A percentile compares a stretch with the other conserved stretches of the same genome.
phyloP scores from a whole-genome alignment of 805 yeast species.

The Saccharomycopsis oosterbeekiorum region DNA sequence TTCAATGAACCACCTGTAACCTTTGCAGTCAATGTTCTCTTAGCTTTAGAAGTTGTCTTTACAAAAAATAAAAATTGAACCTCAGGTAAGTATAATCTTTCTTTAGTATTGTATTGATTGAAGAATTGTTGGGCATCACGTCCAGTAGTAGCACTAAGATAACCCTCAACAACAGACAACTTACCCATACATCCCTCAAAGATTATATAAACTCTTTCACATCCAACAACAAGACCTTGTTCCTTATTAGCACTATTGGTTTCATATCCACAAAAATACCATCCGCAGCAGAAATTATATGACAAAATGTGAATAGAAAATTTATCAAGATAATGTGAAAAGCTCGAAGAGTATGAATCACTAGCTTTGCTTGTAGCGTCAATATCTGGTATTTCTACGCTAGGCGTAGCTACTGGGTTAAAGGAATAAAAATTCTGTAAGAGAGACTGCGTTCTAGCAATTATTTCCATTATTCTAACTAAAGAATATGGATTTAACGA shows the following conservation, averaged over 20 bases:
- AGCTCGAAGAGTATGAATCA: background rate
- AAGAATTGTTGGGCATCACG: constrained; percentile 38
- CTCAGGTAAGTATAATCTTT: constrained; percentile 59
- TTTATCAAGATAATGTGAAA: constrained; percentile 22
- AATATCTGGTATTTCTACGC: background rate
- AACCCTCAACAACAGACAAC: constrained; percentile 58
- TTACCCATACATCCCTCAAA: constrained; percentile 55
- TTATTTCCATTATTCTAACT: constrained; percentile 30
- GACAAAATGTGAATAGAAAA: constrained; percentile 50
- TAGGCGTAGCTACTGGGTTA: background rate
- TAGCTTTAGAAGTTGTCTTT: constrained; percentile 21
- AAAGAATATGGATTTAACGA: constrained; percentile 46
- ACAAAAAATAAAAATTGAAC: constrained; percentile 48
- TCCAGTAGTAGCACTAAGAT: constrained; percentile 63
- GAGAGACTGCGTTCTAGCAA: background rate
- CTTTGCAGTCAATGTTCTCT: constrained; percentile 35
- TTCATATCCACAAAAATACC: constrained; percentile 47
- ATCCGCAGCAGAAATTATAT: constrained; percentile 63
- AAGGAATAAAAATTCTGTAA: background rate
- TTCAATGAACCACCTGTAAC: constrained; percentile 64
- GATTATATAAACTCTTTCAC: constrained; percentile 59
- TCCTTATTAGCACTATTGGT: constrained; percentile 24
- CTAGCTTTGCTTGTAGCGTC: background rate
- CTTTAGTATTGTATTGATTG: constrained; percentile 39
- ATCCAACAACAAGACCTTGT: constrained; percentile 51